Evolutionary conservation across 192 early-diverging fungal genomes (phyloP), one percentile per base, ranked within the genome.

Genomic region (Backusella morwellensis): DNA sequence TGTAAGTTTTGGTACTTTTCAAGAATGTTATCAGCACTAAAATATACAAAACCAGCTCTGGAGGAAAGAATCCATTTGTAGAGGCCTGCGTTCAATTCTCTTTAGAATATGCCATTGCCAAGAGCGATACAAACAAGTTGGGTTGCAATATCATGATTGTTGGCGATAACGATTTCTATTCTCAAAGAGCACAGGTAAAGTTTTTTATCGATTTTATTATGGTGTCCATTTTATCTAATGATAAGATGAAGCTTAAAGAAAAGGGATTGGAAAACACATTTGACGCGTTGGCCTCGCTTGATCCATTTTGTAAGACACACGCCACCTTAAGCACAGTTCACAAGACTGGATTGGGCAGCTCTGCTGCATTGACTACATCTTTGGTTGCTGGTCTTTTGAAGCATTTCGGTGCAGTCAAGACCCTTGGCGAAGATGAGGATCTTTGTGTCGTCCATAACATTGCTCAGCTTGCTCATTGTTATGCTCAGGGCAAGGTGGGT

Each of bases 121-220:
- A 80, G 59, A 56, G 14, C 72, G 80, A 8, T 17, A 32, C n/a
- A 32, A 63, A 63, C 7, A 63, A 32, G 11, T 63, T 63, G 17
- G 91, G 93, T 12, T 81, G 97, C 19, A 87, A 88, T 66, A 91
- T 99, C 52, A 78, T 86, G 11, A 92, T 99, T 54, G 80, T 93
- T 21, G 97, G 94, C n/a, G 90, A 95, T 86, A 99, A 98, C 78
- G 98, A 99, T 83, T 99, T 99, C 83, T 99, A 99, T 82, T 99
- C 98, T 15, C 97, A 98, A 86, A 87, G 92, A n/a, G 89, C 88
- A 21, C 89, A 95, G 90, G 90, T 95, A 81, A 66, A 42, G 11
- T 26, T 40, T 40, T 11, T 26, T 59, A 21, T 32, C 32, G 2
- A 32, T 0, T 35, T 2, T 36, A 23, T 34, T 36, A 59, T 15